Evolutionary conservation across 768 basidiomycete genomes (phyloP).

Genomic region (Rhizopogon vulgaris): DNA sequence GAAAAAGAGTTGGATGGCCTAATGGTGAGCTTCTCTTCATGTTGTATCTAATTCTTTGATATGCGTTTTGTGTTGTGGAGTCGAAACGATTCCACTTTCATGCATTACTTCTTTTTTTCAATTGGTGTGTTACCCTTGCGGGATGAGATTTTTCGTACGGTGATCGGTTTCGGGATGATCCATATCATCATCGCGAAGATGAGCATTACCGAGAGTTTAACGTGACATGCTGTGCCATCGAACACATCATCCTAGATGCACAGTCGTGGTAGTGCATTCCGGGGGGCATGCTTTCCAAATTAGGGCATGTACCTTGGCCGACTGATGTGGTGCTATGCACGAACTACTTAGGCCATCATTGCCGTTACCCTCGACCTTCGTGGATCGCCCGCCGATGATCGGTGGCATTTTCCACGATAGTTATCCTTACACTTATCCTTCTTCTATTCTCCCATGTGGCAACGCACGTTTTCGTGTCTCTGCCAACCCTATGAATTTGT

Average conservation of each 20-base stretch:
- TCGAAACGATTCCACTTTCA: background rate
- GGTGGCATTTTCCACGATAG: background rate
- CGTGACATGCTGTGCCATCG: background rate
- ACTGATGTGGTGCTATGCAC: constrained; percentile 13
- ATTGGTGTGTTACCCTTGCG: background rate
- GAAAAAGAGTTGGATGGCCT: constrained; percentile 18
- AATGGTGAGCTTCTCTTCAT: constrained; percentile 17
- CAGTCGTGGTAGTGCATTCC: constrained; percentile 16
- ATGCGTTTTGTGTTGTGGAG: constrained; percentile 4
- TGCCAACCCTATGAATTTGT: background rate
- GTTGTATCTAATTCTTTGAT: constrained; percentile 10
- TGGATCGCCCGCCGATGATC: constrained; percentile 2
- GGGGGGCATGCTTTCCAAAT: constrained; percentile 17
- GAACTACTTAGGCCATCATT: constrained; percentile 12
- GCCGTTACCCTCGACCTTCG: constrained; percentile 2
- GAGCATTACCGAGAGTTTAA: background rate
- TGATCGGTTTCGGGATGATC: background rate
- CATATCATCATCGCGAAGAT: background rate
- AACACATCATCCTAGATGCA: background rate
- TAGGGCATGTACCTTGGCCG: constrained; percentile 9
- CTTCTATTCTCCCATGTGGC: constrained; percentile 1
- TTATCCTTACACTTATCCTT: background rate
- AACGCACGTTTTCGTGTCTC: background rate
- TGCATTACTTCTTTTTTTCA: background rate
- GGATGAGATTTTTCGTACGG: background rate